Evolutionary conservation across 73 alveolate genomes (phyloP).

Genomic region (Tetrahymena borealis): DNA sequence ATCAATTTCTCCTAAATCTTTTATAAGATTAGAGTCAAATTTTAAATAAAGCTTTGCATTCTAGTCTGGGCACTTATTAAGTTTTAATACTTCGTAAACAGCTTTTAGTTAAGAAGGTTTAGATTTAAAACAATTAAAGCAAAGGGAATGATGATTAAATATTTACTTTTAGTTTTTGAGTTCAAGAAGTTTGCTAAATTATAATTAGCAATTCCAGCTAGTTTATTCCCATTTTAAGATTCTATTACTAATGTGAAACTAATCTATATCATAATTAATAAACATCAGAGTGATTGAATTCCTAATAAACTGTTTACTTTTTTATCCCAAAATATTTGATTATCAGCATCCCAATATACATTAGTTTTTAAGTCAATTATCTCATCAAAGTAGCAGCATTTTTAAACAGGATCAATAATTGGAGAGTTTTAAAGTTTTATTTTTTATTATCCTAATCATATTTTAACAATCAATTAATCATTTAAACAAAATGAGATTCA

Average conservation of each 20-base stretch:
- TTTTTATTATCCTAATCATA: not conserved
- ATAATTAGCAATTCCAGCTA: not conserved
- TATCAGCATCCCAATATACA: not conserved
- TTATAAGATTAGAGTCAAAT: not conserved
- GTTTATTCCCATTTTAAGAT: not conserved
- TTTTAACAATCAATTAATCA: not conserved
- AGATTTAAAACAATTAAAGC: not conserved
- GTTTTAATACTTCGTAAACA: not conserved
- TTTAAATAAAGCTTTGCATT: not conserved
- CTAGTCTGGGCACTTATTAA: not conserved
- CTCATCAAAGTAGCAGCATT: not conserved
- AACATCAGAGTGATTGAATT: too few species aligned
- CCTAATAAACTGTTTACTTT: too few species aligned
- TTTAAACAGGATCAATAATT: not conserved
- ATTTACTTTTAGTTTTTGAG: not conserved
- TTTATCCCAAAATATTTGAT: not conserved
- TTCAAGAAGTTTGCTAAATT: not conserved
- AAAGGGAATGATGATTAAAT: not conserved
- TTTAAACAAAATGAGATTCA: not conserved
- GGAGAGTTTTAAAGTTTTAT: not conserved
- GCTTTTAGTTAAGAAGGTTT: not conserved
- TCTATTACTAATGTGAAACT: not conserved
- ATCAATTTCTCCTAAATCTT: not conserved
- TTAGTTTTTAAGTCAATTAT: not conserved
- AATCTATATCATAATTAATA: not conserved